Base-by-base conservation (phyloP, 202 grass and related monocot genomes). In the Panicum virgatum region DNA sequence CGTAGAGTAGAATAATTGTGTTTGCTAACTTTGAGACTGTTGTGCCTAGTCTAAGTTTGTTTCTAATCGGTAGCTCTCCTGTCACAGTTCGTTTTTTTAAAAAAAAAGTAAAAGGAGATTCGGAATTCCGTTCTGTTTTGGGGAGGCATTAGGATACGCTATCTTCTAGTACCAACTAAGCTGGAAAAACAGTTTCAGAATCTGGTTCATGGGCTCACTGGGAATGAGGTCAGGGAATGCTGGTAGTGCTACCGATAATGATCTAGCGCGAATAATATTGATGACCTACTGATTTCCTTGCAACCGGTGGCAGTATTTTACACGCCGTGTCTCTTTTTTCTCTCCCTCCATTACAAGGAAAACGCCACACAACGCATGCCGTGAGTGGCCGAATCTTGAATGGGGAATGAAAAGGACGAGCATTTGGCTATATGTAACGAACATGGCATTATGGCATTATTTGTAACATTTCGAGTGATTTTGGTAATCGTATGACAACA, bases 71-170 rank as follows among this genome's bases (percentile, higher is more conserved):
- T n/a, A n/a, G n/a, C n/a, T n/a, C n/a, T n/a, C n/a, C n/a, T n/a
- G n/a, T n/a, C n/a, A n/a, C n/a, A n/a, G n/a, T n/a, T n/a, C n/a
- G n/a, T n/a, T n/a, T n/a, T n/a, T n/a, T n/a, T n/a, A n/a, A n/a
- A n/a, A n/a, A n/a, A n/a, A n/a, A n/a, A 69, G 38, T 15, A 73
- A 37, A 78, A 32, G 6, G 66, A 69, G 53, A 88, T 88, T 71
- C 77, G 32, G 46, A 44, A 30, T 18, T 81, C 43, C 51, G 73
- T 69, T 54, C 56, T 46, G 5, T 23, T 19, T 37, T 9, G 42
- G 43, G 32, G 14, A 18, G 37, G 43, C 32, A 53, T 85, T 69
- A 70, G 23, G 15, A 43, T 70, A 72, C 27, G 25, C 42, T 26
- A 70, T 54, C 9, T 75, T 56, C 20, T 60, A 12, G 11, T 12